Base-by-base conservation (phyloP, 331 rosid genomes). In the Telfairia occidentalis region DNA sequence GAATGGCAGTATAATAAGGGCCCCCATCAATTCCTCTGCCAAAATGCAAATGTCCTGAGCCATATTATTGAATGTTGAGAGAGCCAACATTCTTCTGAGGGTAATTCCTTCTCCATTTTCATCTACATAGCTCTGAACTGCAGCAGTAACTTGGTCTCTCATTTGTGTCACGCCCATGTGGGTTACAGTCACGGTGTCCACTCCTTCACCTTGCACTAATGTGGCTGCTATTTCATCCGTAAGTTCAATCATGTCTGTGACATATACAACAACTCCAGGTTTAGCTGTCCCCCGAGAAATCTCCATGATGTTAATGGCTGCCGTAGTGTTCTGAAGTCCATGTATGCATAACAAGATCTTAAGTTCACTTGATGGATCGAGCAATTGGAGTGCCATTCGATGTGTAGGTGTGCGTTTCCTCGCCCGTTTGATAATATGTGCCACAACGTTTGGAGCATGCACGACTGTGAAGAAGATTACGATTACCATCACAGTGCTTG, bases 1-100 rank as follows among this genome's bases (percentile, higher is more conserved):
- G 74, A 95, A 95, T 71, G 99, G 99, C 74, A 95, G 76, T 69
- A 95, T 81, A 86, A 95, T 87, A 76, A 95, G 90, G 38, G 96
- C 86, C 5, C 77, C 80, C 90, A 77, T 86, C 78, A 89, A 82
- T 16, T 95, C 92, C 82, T 92, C 99, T 40, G 96, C 99, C 77
- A 95, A 75, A 82, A 48, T 28, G 84, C 92, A 84, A 2, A 95
- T 80, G 19, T 88, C 90, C 19, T 79, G 85, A 37, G 96, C 81
- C 96, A 92, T 84, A 76, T 30, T 81, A 79, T 73, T 85, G 84
- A 90, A 78, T 8, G 92, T 66, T 12, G 97, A 88, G 64, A 92
- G 84, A 30, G 96, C 96, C 59, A 92, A 52, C 81, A 89, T 53
- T 81, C 97, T 84, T 79, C 87, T 79, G 23, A 92, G 71, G 0